A percentile compares a stretch with the other conserved stretches of the same genome.
Evolutionary conservation across 140 eudicot species (phyloP).

Genomic region (Erigeron philadelphicus): DNA sequence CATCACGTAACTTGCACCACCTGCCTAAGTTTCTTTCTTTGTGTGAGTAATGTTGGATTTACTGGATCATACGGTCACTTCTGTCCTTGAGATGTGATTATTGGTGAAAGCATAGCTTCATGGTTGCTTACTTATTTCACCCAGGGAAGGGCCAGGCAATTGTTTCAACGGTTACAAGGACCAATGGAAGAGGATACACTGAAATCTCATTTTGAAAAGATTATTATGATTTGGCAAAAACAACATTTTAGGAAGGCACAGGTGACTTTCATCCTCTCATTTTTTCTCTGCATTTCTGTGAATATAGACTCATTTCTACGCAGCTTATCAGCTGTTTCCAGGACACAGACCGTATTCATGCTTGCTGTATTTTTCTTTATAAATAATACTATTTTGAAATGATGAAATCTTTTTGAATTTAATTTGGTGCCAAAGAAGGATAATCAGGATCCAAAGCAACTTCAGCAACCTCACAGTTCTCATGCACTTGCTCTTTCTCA

Average conservation of each 20-base stretch:
- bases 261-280: constrained; percentile 34
- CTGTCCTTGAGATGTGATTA: background rate
- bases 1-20: too few relatives aligned
- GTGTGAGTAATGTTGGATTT: background rate
- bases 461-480: constrained; percentile 69
- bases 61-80: background rate
- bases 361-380: background rate
- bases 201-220: constrained; percentile 76
- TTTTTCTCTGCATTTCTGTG: background rate
- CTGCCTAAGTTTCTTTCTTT: too few relatives aligned
- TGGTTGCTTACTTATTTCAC: constrained; percentile 28
- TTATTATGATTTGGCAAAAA: constrained; percentile 52
- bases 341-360: background rate
- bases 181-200: constrained; percentile 87
- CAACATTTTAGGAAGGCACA: constrained; percentile 47
- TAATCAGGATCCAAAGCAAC: constrained; percentile 65
- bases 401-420: constrained; percentile 8
- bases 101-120: background rate
- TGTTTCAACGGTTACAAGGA: constrained; percentile 83
- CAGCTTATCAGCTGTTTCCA: background rate
- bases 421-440: constrained; percentile 37
- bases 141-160: constrained; percentile 96
- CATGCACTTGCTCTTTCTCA: constrained; percentile 78
- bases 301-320: background rate
- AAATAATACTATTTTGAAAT: constrained; percentile 7